Base-by-base conservation (phyloP, 2,329 filamentous ascomycete genomes). In the Sporothrix brasiliensis region DNA sequence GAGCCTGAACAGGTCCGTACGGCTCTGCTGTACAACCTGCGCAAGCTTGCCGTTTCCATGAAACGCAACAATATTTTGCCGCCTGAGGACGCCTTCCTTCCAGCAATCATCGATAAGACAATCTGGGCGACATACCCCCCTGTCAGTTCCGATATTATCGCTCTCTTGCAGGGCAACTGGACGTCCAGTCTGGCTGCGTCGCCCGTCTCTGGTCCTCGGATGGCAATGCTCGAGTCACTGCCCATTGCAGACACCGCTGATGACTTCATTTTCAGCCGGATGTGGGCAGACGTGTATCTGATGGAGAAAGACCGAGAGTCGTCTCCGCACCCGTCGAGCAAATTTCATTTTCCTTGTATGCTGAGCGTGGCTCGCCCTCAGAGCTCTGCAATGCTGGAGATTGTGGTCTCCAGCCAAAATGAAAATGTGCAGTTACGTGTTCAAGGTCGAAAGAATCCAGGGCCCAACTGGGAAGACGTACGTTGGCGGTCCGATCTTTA, bases 111-210 rank as follows among this genome's bases (percentile, higher is more conserved):
- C 72, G 91, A 97, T 77, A 92, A 92, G 69, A 88, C 87, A 0
- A 91, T 97, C 52, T 97, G 92, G 93, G 78, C 94, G 19, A 86
- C 89, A 70, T 95, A 96, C 75, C 92, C 92, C 0, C 81, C 84
- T 11, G 85, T 94, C 73, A 89, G 89, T 30, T 86, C 91, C 21
- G 91, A 94, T 75, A 87, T 92, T 70, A 82, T 88, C 19, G 87
- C 89, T 13, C 85, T 94, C 2, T 83, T 96, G 2, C 89, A 90
- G 41, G 90, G 90, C 16, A 84, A 83, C 53, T 84, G 83, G 79
- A 82, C 80, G 27, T 85, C 84, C 1, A 80, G 82, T 56, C 79
- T 88, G 68, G 79, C 82, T 4, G 81, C 83, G 5, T 83, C 76
- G 76, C 86, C 79, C 72, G 84, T 78, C 77, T 84, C 80, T 69